Evolutionary conservation across 139 green algal species (phyloP).

Genomic region (Pleodorina starrii): DNA sequence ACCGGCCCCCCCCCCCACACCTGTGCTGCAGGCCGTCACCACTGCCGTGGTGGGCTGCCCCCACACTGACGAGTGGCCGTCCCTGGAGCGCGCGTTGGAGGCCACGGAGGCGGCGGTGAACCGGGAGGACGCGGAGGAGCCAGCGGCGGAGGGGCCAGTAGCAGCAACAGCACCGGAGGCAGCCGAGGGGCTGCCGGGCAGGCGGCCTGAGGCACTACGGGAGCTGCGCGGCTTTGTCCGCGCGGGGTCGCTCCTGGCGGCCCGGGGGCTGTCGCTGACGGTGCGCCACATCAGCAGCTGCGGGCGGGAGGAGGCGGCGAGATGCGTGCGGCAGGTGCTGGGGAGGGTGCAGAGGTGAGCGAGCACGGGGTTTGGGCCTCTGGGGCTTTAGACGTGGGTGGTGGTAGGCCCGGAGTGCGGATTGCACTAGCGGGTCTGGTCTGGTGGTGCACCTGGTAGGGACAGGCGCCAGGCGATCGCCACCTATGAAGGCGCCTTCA

Average conservation of each 20-base stretch:
- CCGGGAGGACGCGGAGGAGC: neutral
- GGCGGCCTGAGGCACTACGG: neutral
- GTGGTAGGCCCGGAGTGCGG: too few relatives aligned
- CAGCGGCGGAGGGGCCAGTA: neutral
- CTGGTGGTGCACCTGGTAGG: too few relatives aligned
- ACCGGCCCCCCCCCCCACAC: too few relatives aligned
- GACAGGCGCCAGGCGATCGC: too few relatives aligned
- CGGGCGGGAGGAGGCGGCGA: constrained; percentile 16
- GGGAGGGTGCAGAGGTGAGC: constrained; percentile 36
- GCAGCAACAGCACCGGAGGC: neutral
- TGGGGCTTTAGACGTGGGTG: too few relatives aligned
- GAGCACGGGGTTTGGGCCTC: too few relatives aligned
- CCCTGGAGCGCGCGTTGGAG: neutral
- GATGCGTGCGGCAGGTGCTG: constrained; percentile 33
- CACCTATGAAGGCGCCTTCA: too few relatives aligned
- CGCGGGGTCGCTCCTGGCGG: constrained; percentile 23
- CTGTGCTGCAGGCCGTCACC: neutral
- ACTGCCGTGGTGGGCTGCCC: neutral
- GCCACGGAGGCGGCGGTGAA: neutral
- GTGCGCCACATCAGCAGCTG: constrained; percentile 23
- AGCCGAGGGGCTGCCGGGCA: neutral
- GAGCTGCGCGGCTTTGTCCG: constrained; percentile 1
- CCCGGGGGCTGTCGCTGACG: constrained; percentile 15
- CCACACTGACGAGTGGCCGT: constrained; percentile 40
- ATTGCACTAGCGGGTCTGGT: too few relatives aligned